A percentile compares a stretch with the other conserved stretches of the same genome.
Conservation (phyloP, 2,329 filamentous ascomycete genomes). For the Emmonsiellopsis sp. region DNA sequence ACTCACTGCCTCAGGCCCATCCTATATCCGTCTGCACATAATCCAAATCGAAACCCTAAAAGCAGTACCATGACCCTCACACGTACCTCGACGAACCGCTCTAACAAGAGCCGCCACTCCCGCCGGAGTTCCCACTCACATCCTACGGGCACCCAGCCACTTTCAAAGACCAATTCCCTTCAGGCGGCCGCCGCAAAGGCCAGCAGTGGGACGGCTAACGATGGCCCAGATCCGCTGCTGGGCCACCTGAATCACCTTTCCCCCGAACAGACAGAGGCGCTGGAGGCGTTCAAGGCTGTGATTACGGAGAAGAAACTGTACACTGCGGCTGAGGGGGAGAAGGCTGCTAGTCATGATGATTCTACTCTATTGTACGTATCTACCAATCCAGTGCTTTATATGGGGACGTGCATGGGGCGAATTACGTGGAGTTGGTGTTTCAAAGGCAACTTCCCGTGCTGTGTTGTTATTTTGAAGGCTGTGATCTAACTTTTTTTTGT, state of each 20-base stretch:
- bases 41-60: neutral
- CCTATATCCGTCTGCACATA: neutral
- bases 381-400: neutral
- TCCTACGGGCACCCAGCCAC: neutral
- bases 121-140: conserved; percentile 1
- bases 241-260: conserved; percentile 77
- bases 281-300: conserved; percentile 62
- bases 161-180: neutral
- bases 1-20: no score
- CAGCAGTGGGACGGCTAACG: neutral
- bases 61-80: conserved; percentile 8
- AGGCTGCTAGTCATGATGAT: conserved; percentile 36
- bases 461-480: neutral
- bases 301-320: conserved; percentile 54
- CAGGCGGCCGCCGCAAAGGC: conserved; percentile 1
- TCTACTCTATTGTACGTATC: conserved; percentile 36
- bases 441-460: no score
- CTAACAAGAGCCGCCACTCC: conserved; percentile 6
- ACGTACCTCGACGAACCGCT: conserved; percentile 4
- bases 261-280: conserved; percentile 54
- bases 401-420: conserved; percentile 1
- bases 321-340: conserved; percentile 22
- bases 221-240: conserved; percentile 8
- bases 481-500: neutral
- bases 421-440: no score